Percentiles rank a stretch among this genome's conserved stretches.
Conservation (phyloP, 192 early-diverging fungal species). For the Entomortierella parvispora region DNA sequence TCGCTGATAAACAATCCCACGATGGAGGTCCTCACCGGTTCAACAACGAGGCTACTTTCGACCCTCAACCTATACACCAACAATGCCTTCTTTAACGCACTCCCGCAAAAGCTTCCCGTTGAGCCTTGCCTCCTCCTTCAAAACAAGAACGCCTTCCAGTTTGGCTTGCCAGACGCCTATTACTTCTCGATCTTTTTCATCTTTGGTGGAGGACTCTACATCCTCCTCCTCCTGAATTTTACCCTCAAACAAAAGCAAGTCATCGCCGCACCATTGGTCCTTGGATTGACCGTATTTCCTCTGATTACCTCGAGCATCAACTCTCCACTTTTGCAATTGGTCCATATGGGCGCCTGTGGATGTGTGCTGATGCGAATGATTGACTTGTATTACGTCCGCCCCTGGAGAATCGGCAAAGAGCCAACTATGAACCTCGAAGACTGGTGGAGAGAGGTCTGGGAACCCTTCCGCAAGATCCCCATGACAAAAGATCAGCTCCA, state of each 20-base stretch:
- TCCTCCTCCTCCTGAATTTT: slow-evolving; percentile 33
- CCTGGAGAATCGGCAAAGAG: slow-evolving; percentile 48
- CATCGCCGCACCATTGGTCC: slow-evolving; percentile 26
- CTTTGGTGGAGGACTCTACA: slow-evolving; percentile 44
- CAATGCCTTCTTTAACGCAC: slow-evolving; percentile 11
- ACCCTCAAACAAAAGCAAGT: slow-evolving; percentile 24
- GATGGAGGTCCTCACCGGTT: slow-evolving; percentile 29
- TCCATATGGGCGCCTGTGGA: slow-evolving; percentile 28
- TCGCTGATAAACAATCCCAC: background rate
- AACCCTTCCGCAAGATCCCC: slow-evolving; percentile 48
- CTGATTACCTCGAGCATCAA: slow-evolving; percentile 18
- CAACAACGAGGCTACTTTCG: slow-evolving; percentile 12
- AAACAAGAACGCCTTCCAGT: slow-evolving; percentile 11
- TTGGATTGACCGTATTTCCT: slow-evolving; percentile 16
- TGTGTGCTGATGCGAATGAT: slow-evolving; percentile 46
- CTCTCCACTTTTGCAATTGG: slow-evolving; percentile 21
- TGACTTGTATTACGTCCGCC: slow-evolving; percentile 41
- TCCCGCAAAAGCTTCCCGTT: slow-evolving; percentile 36
- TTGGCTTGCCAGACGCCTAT: slow-evolving; percentile 17
- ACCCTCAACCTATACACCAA: slow-evolving; percentile 13
- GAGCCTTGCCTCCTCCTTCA: slow-evolving; percentile 2
- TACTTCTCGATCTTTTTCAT: slow-evolving; percentile 51
- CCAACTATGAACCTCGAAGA: slow-evolving; percentile 40
- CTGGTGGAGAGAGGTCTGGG: slow-evolving; percentile 41
- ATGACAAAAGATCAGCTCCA: slow-evolving; percentile 43